Conservation (phyloP, 352 stramenopile species). For the Thalassiosira mediterranea region DNA sequence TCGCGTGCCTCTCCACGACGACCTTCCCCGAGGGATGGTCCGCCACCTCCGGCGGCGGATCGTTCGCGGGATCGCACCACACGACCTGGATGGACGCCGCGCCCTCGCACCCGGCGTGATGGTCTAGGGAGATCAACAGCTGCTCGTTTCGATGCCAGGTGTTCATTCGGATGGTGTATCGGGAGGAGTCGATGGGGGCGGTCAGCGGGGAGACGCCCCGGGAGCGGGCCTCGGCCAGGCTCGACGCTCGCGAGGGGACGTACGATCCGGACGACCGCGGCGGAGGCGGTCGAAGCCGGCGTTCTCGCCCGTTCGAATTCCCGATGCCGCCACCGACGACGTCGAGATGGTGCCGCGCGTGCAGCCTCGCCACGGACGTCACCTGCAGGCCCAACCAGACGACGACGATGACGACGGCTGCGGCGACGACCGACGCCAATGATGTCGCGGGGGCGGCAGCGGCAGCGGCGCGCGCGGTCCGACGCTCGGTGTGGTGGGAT, state of each 20-base stretch:
- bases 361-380: too few relatives aligned
- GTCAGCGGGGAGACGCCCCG: conserved; percentile 19
- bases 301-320: too few relatives aligned
- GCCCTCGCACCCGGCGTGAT: conserved; percentile 68
- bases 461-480: too few relatives aligned
- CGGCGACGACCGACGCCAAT: too few relatives aligned
- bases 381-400: too few relatives aligned
- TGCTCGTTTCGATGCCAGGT: conserved; percentile 78
- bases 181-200: conserved; percentile 44
- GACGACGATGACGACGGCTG: too few relatives aligned
- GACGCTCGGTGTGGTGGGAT: too few relatives aligned
- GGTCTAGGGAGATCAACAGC: conserved; percentile 62
- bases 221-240: conserved; percentile 33
- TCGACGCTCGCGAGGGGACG: conserved; percentile 12
- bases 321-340: too few relatives aligned
- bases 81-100: conserved; percentile 78
- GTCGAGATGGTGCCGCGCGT: too few relatives aligned
- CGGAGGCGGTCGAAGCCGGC: background rate
- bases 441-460: too few relatives aligned
- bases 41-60: conserved; percentile 45
- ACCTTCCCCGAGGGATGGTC: conserved; percentile 59
- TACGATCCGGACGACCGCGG: background rate
- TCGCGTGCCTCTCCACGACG: conserved; percentile 67
- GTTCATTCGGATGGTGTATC: conserved; percentile 84
- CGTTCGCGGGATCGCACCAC: conserved; percentile 69